Base-by-base conservation (phyloP, 768 basidiomycete genomes). In the Calocybe cyanea region DNA sequence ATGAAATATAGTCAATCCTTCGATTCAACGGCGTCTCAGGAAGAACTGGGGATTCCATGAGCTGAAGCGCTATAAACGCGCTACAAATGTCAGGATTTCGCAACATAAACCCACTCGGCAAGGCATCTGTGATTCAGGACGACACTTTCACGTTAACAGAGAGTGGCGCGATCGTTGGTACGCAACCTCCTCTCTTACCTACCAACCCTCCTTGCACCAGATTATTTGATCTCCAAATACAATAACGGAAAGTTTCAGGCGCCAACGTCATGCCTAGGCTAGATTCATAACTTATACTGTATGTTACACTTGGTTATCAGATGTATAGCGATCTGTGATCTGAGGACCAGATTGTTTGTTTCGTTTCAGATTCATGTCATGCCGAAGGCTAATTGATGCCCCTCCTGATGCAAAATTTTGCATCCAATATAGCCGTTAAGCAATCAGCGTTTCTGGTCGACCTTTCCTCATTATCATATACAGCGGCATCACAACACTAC, bases 1-100 rank as follows among this genome's bases (percentile, higher is more conserved):
- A 2, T 28, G n/a, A 25, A 7, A 15, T 4, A 30, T n/a, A 19
- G 2, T 24, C n/a, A 15, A 21, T 13, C n/a, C 9, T 10, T n/a
- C 32, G 13, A 15, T 24, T 11, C 28, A 8, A 24, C n/a, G 4
- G 13, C 6, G 18, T 38, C n/a, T 11, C 41, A 55, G 55, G 74
- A 78, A 53, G 76, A 78, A 51, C 65, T 78, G 9, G 60, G 59
- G 38, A 46, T 73, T 3, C 63, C 67, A 72, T 49, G 61, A 64
- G 39, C 58, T 71, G 45, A 70, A 65, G 46, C 54, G 55, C 30
- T 70, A 69, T 43, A 28, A 64, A 24, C 60, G 63, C n/a, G 47
- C 37, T 7, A 25, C 47, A 15, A 34, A 48, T 69, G 8, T 51
- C 57, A 41, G 69, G 69, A 50, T 53, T 71, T 15, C 52, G 52